phyloP scores from a whole-genome alignment of 1,284 basidiomycete species.

The Trametes pubescens region DNA sequence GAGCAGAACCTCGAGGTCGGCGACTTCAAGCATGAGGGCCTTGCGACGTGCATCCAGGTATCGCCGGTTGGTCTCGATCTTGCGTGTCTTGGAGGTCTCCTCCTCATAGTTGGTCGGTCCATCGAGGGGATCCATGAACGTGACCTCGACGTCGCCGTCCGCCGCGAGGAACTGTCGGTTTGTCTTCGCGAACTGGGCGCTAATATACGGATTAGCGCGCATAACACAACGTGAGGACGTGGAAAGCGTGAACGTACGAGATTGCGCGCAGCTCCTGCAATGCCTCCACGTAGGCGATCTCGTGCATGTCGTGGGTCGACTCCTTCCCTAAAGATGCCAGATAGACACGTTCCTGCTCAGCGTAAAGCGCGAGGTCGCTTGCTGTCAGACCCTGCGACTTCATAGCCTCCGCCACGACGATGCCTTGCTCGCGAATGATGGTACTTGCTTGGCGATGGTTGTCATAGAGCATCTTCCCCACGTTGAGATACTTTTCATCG shows the following conservation, averaged over 20 bases:
- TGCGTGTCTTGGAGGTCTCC: conserved; percentile 12
- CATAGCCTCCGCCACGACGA: conserved; percentile 1
- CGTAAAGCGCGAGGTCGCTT: background rate
- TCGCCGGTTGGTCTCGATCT: conserved; percentile 20
- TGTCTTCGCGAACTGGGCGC: background rate
- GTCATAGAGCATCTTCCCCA: background rate
- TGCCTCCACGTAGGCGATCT: conserved; percentile 30
- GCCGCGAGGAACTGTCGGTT: background rate
- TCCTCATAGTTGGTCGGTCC: conserved; percentile 12
- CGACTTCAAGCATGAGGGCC: conserved; percentile 20
- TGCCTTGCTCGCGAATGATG: conserved; percentile 2
- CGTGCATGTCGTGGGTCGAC: conserved; percentile 17
- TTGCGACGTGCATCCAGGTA: conserved; percentile 9
- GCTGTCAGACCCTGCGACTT: background rate
- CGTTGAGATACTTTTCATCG: conserved; percentile 42
- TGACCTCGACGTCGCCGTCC: background rate
- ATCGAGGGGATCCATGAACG: background rate
- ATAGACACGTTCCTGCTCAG: conserved; percentile 8
- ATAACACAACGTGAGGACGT: no score
- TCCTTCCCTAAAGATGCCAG: conserved; percentile 27
- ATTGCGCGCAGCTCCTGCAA: conserved; percentile 17
- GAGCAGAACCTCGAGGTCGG: conserved; percentile 34
- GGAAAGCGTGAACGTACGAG: background rate
- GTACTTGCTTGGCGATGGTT: background rate
- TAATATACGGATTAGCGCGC: background rate